A percentile compares a stretch with the other conserved stretches of the same genome.
Conservation (phyloP, 2,329 filamentous ascomycete species). For the Aspergillus brasiliensis region DNA sequence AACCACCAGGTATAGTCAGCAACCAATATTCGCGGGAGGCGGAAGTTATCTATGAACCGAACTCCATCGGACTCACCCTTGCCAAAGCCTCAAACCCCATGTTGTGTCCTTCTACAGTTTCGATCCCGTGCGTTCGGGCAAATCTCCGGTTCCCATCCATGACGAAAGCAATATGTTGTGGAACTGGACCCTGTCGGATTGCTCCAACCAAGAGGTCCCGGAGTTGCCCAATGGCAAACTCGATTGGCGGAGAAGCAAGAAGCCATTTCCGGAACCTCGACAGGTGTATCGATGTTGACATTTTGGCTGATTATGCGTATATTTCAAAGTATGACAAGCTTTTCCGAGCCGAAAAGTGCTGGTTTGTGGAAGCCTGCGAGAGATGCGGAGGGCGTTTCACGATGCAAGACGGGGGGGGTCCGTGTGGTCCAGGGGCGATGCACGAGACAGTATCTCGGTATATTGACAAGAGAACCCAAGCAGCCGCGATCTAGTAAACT, state of each 20-base stretch:
- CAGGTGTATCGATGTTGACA: constrained; percentile 58
- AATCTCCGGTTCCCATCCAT: constrained; percentile 98
- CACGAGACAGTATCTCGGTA: neutral
- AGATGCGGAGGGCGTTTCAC: neutral
- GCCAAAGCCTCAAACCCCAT: constrained; percentile 93
- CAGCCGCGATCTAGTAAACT: neutral
- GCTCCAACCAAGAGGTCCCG: constrained; percentile 86
- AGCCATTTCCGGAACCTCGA: constrained; percentile 72
- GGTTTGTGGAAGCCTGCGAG: neutral
- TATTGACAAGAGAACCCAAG: neutral
- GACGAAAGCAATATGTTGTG: constrained; percentile 96
- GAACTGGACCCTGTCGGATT: constrained; percentile 85
- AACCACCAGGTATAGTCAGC: neutral
- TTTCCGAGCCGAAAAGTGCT: constrained; percentile 1
- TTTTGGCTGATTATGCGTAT: constrained; percentile 18
- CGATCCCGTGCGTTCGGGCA: constrained; percentile 85
- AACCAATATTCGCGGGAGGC: neutral
- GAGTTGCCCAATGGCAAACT: constrained; percentile 80
- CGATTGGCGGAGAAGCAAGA: constrained; percentile 82
- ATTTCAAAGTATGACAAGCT: neutral
- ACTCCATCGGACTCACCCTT: constrained; percentile 58
- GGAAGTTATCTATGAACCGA: constrained; percentile 4
- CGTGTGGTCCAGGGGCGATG: neutral
- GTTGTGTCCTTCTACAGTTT: constrained; percentile 95
- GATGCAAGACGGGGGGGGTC: neutral